Percentiles rank a stretch among this genome's conserved stretches.
Evolutionary conservation across 2,329 filamentous ascomycete species (phyloP).

Genomic region (Fusarium setosum): DNA sequence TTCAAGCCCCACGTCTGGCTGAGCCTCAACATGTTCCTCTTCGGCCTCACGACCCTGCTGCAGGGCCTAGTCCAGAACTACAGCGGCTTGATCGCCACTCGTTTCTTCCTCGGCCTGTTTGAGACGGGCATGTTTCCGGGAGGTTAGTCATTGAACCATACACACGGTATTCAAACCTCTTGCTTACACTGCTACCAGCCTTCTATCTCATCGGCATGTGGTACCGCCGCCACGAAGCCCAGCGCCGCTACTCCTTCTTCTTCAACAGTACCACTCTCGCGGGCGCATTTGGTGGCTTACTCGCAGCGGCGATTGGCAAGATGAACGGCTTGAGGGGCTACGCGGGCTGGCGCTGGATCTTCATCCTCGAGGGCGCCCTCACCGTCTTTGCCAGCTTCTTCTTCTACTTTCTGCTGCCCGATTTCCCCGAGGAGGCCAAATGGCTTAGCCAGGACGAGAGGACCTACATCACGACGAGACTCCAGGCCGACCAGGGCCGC

Average conservation of each 20-base stretch:
- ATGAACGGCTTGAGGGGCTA: slow-evolving; percentile 80
- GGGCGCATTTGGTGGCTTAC: slow-evolving; percentile 86
- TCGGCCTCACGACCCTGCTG: slow-evolving; percentile 78
- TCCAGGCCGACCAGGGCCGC: slow-evolving; percentile 75
- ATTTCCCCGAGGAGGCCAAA: slow-evolving; percentile 79
- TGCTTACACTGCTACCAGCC: slow-evolving; percentile 52
- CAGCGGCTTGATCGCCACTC: slow-evolving; percentile 78
- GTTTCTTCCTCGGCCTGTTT: slow-evolving; percentile 86
- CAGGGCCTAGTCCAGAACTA: slow-evolving; percentile 86
- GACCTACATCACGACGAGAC: slow-evolving; percentile 71
- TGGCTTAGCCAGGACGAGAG: slow-evolving; percentile 80
- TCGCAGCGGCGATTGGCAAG: slow-evolving; percentile 89
- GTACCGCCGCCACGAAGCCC: slow-evolving; percentile 89
- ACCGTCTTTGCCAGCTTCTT: slow-evolving; percentile 71
- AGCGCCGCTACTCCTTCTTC: slow-evolving; percentile 94
- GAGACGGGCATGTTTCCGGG: slow-evolving; percentile 78
- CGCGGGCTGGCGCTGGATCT: slow-evolving; percentile 83
- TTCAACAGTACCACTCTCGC: slow-evolving; percentile 85
- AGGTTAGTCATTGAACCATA: slow-evolving; percentile 41
- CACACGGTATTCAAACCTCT: slow-evolving; percentile 43
- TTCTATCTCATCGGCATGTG: slow-evolving; percentile 86
- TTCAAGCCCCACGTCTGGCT: slow-evolving; percentile 76
- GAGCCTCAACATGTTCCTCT: slow-evolving; percentile 84
- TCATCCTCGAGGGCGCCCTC: slow-evolving; percentile 79
- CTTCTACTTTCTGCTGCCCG: slow-evolving; percentile 77